A percentile compares a stretch with the other conserved stretches of the same genome.
phyloP scores from a whole-genome alignment of 306 rosid species.

The Dryas alaskensis region DNA sequence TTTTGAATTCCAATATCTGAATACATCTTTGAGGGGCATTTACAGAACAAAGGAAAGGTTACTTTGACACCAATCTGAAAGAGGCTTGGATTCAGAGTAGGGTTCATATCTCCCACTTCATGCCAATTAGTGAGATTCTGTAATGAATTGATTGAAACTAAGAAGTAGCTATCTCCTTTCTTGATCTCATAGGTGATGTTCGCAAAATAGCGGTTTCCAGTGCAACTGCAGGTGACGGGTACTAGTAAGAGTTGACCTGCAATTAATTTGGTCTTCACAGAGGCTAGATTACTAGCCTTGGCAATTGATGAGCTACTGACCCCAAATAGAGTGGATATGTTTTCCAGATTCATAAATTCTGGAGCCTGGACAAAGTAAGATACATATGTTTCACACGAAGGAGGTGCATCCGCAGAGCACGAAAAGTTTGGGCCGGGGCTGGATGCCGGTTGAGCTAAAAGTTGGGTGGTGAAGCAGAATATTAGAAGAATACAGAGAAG shows the following conservation, averaged over 20 bases:
- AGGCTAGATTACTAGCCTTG: slow-evolving; percentile 52
- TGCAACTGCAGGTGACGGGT: slow-evolving; percentile 70
- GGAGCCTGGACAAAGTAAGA: slow-evolving; percentile 55
- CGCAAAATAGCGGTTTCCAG: slow-evolving; percentile 44
- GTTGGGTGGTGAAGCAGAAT: slow-evolving; percentile 27
- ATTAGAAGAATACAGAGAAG: slow-evolving; percentile 29
- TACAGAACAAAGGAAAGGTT: slow-evolving; percentile 61
- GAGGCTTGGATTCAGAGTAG: slow-evolving; percentile 29
- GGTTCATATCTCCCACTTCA: slow-evolving; percentile 38
- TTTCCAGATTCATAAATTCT: slow-evolving; percentile 37
- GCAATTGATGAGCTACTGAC: slow-evolving; percentile 51
- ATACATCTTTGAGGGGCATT: slow-evolving; percentile 57
- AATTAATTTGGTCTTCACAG: slow-evolving; percentile 23
- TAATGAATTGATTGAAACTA: slow-evolving; percentile 36
- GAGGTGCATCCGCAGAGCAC: slow-evolving; percentile 49
- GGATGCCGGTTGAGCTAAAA: slow-evolving; percentile 35
- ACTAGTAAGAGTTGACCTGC: slow-evolving; percentile 55
- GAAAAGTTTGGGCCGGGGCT: slow-evolving; percentile 40
- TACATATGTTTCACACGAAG: slow-evolving; percentile 61
- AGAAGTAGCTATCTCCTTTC: slow-evolving; percentile 42
- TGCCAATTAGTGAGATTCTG: slow-evolving; percentile 61
- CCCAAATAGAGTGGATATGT: slow-evolving; percentile 55
- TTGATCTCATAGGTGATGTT: slow-evolving; percentile 51
- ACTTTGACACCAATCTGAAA: slow-evolving; percentile 42
- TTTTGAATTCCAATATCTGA: slow-evolving; percentile 32